A percentile compares a stretch with the other conserved stretches of the same genome.
These are phyloP conservation scores for Boletus bicolor DNA, from an alignment of 768 basidiomycete species.

Conservation along the genomic window DNA sequence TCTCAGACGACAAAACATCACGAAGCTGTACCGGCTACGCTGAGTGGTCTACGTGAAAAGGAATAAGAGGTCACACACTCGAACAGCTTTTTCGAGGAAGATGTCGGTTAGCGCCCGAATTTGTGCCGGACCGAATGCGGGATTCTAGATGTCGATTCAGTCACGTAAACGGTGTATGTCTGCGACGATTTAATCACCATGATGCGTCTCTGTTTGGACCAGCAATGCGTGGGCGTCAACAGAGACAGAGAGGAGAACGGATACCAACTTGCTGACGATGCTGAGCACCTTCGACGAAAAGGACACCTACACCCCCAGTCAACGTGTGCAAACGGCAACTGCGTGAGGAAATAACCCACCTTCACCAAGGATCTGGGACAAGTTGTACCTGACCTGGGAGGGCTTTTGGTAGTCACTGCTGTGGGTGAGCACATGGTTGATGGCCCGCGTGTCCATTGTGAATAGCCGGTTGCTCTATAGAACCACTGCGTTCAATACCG, in stretches of 20 bases:
- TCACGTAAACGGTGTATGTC: too few species aligned
- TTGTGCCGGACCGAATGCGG: conserved; percentile 59
- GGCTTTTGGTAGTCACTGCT: conserved; percentile 4
- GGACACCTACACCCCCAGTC: background rate
- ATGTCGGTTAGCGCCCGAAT: conserved; percentile 54
- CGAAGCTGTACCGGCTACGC: conserved; percentile 31
- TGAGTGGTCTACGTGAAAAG: background rate
- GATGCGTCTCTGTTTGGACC: conserved; percentile 1
- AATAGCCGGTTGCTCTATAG: background rate
- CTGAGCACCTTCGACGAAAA: conserved; percentile 17
- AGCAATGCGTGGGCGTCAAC: background rate
- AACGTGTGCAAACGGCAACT: too few species aligned
- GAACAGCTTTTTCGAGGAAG: conserved; percentile 53
- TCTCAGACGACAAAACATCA: conserved; percentile 40
- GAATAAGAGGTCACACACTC: conserved; percentile 12
- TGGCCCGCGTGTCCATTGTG: background rate
- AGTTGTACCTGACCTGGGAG: background rate
- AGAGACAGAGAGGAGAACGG: background rate
- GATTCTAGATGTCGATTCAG: conserved; percentile 39
- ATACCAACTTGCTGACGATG: conserved; percentile 36
- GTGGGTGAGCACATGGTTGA: conserved; percentile 6
- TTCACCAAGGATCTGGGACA: background rate
- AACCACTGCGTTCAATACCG: background rate
- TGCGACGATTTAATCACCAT: too few species aligned
- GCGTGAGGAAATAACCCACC: background rate